Percentiles rank a stretch among this genome's conserved stretches.
phyloP scores from a whole-genome alignment of 148 eudicot genomes.

The Rhododendron ovatum region DNA sequence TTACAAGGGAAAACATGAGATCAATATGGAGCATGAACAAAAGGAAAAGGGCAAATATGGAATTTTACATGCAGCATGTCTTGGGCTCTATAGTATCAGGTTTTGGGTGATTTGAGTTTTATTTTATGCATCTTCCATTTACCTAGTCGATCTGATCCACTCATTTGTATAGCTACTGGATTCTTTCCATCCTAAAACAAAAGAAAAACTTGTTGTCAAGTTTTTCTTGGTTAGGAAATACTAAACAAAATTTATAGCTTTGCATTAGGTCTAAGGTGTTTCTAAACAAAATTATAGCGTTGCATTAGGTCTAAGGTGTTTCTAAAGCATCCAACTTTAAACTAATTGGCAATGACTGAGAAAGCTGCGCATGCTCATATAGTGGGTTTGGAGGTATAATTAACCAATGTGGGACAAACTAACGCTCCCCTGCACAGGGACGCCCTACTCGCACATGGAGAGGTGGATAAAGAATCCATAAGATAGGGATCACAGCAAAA shows the following conservation, averaged over 20 bases:
- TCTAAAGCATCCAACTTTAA: too few species aligned
- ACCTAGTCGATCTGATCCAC: neutral
- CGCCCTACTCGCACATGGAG: neutral
- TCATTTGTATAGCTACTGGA: neutral
- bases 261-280: too few species aligned
- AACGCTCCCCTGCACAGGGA: neutral
- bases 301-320: too few species aligned
- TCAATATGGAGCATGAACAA: neutral
- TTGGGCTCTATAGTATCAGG: neutral
- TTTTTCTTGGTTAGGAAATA: neutral
- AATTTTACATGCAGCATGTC: neutral
- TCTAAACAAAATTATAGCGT: too few species aligned
- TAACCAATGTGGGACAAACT: neutral
- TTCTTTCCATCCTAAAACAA: neutral
- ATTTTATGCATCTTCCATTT: neutral
- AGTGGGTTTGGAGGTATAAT: neutral
- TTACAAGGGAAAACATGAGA: neutral
- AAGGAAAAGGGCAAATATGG: neutral
- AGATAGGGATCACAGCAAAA: neutral
- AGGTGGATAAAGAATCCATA: neutral
- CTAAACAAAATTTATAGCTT: neutral
- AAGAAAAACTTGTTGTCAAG: neutral
- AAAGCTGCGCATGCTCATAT: too few species aligned
- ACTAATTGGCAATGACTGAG: too few species aligned
- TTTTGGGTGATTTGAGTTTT: neutral